phyloP scores from a whole-genome alignment of 148 eudicot genomes.

The Camellia sinensis region DNA sequence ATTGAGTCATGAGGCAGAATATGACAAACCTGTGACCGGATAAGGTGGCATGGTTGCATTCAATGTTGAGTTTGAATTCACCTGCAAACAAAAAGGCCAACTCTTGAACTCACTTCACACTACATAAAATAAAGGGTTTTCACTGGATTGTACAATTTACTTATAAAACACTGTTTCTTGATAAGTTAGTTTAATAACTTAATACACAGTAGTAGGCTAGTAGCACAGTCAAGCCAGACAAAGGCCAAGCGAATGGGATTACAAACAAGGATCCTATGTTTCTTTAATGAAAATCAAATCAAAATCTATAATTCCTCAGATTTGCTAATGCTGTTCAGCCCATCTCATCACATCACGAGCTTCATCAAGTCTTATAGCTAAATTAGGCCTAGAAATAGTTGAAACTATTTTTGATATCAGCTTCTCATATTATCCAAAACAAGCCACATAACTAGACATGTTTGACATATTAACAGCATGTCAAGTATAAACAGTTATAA shows the following conservation, averaged over 20 bases:
- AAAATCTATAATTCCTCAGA: no score
- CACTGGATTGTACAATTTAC: neutral
- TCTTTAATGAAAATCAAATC: neutral
- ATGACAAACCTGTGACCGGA: conserved; percentile 87
- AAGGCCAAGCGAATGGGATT: neutral
- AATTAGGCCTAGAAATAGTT: no score
- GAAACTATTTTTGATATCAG: neutral
- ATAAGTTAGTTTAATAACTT: neutral
- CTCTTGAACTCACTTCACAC: neutral
- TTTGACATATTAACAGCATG: neutral
- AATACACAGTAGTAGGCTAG: no score
- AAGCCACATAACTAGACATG: neutral
- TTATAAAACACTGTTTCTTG: neutral
- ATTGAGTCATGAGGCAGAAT: neutral
- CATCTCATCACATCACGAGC: no score
- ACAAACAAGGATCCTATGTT: neutral
- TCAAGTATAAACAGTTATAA: neutral
- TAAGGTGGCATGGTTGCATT: conserved; percentile 97
- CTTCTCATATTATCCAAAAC: neutral
- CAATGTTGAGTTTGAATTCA: conserved; percentile 87
- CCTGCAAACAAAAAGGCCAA: conserved; percentile 39
- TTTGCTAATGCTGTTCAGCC: no score
- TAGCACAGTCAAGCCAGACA: no score
- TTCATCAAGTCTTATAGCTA: no score
- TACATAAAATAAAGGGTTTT: neutral